These are phyloP conservation scores for Endothia cerciana DNA, from an alignment of 2,329 filamentous ascomycete species.

Conservation along the genomic window DNA sequence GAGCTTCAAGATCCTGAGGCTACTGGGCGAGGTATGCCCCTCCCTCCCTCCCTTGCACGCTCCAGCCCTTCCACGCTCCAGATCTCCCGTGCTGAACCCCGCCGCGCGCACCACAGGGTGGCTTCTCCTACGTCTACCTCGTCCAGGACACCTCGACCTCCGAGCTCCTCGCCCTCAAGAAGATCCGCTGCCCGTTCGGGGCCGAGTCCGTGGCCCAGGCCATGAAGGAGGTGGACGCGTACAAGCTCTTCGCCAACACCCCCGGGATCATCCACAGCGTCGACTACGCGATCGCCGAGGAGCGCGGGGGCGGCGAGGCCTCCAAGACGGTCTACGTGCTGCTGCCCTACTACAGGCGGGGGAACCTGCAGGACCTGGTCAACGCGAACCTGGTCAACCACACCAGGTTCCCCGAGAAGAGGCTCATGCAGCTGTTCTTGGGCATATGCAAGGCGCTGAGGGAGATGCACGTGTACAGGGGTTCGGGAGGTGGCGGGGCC, in stretches of 20 bases:
- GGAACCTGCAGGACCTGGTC: slow-evolving; percentile 97
- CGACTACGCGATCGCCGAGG: slow-evolving; percentile 80
- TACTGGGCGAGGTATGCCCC: slow-evolving; percentile 80
- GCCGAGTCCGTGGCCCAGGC: slow-evolving; percentile 94
- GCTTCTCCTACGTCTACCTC: slow-evolving; percentile 98
- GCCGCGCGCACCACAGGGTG: slow-evolving; percentile 62
- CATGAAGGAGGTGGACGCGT: slow-evolving; percentile 96
- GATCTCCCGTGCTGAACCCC: not conserved
- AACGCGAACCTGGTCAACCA: slow-evolving; percentile 98
- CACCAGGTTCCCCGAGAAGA: slow-evolving; percentile 82
- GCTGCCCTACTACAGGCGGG: slow-evolving; percentile 90
- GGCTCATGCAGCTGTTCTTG: slow-evolving; percentile 86
- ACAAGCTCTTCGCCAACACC: slow-evolving; percentile 82
- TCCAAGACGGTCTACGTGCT: slow-evolving; percentile 96
- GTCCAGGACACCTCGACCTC: slow-evolving; percentile 87
- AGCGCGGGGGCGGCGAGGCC: slow-evolving; percentile 63
- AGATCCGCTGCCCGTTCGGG: slow-evolving; percentile 97
- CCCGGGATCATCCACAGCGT: slow-evolving; percentile 85
- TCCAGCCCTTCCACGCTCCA: not conserved
- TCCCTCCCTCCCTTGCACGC: not conserved
- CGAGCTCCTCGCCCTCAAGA: slow-evolving; percentile 92
- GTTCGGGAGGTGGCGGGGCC: slow-evolving; percentile 38
- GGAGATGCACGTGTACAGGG: slow-evolving; percentile 88
- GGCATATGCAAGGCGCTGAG: slow-evolving; percentile 88
- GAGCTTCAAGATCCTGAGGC: slow-evolving; percentile 92